phyloP scores from a whole-genome alignment of 257 asterid genomes.

The Scutellaria galericulata region DNA sequence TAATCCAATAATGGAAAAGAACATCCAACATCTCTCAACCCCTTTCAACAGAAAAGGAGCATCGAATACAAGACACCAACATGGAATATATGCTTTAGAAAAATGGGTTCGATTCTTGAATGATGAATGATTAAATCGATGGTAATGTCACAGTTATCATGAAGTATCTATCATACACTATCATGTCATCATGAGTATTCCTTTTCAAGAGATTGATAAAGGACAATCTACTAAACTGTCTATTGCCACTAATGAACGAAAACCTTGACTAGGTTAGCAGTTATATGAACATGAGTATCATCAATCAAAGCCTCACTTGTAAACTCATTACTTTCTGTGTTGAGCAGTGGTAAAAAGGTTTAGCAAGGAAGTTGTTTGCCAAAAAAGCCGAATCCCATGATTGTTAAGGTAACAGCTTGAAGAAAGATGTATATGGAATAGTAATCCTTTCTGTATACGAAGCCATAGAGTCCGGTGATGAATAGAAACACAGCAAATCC shows the following conservation, averaged over 20 bases:
- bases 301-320: no score
- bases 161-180: background rate
- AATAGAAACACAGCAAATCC: conserved; percentile 43
- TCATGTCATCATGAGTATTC: background rate
- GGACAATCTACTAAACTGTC: background rate
- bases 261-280: background rate
- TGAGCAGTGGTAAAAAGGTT: background rate
- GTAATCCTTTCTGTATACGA: conserved; percentile 39
- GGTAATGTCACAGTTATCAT: background rate
- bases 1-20: no score
- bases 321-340: no score
- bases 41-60: no score
- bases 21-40: no score
- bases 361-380: conserved; percentile 41
- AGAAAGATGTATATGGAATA: conserved; percentile 47
- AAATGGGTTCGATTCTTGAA: background rate
- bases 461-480: conserved; percentile 46
- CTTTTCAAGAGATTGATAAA: background rate
- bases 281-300: background rate
- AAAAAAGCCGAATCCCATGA: conserved; percentile 50
- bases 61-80: background rate
- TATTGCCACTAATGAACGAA: no score
- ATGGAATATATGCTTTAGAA: background rate
- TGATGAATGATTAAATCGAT: background rate
- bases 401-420: conserved; percentile 46